These are phyloP conservation scores for Pinus albicaulis DNA, from an alignment of 75 land plant genomes.

Conservation along the genomic window DNA sequence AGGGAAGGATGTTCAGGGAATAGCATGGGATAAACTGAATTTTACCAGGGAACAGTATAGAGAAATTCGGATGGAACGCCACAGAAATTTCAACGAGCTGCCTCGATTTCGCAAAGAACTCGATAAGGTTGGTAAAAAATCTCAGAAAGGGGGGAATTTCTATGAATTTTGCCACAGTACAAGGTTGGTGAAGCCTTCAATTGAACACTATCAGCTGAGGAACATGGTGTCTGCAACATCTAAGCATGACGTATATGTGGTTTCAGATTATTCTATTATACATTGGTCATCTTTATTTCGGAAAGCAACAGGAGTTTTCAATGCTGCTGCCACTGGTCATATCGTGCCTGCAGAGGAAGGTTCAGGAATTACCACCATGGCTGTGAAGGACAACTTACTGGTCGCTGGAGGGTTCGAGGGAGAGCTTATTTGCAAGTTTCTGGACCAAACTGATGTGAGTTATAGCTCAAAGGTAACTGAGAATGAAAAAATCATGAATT, in stretches of 20 bases:
- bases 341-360: conserved; percentile 72
- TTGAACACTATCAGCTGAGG: conserved; percentile 93
- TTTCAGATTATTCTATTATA: conserved; percentile 64
- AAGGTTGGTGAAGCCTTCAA: conserved; percentile 84
- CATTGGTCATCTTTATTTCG: conserved; percentile 81
- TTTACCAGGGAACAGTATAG: conserved; percentile 69
- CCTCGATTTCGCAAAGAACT: conserved; percentile 23
- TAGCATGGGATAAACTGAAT: conserved; percentile 69
- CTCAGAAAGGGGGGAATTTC: conserved; percentile 60
- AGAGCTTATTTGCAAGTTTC: conserved; percentile 78
- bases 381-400: conserved; percentile 78
- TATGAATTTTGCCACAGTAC: conserved; percentile 80
- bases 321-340: conserved; percentile 66
- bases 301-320: conserved; percentile 58
- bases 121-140: conserved; percentile 56
- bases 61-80: conserved; percentile 56
- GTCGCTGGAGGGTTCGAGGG: conserved; percentile 93
- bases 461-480: conserved; percentile 80
- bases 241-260: conserved; percentile 93
- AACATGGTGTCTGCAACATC: conserved; percentile 95
- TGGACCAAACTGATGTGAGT: conserved; percentile 70
- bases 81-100: conserved; percentile 74
- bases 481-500: conserved; percentile 95
- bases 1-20: conserved; percentile 81
- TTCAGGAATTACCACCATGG: conserved; percentile 81